Evolutionary conservation across 2,329 filamentous ascomycete genomes (phyloP), one percentile per base, ranked within the genome.

Genomic region (Monosporascus sp.): DNA sequence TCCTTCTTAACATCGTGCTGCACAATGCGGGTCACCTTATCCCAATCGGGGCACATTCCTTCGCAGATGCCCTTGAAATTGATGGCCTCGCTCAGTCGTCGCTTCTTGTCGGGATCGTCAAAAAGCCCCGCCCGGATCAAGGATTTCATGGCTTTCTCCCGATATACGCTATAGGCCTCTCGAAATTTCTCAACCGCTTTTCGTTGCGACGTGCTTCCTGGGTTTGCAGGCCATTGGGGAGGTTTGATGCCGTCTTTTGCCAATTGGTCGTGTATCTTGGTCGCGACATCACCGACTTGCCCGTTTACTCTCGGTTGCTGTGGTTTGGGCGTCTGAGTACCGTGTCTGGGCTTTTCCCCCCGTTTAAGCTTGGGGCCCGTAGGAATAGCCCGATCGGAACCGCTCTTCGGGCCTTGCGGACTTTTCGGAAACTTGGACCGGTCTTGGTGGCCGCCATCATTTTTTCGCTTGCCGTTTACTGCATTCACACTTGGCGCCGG

Each of bases 41-140:
- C 84, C 65, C 80, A 86, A 57, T 85, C 81, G 5, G 84, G 84
- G 55, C 84, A 88, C 84, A 86, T 87, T 25, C 85, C 81, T 60
- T 86, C 81, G 60, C 83, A 86, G 46, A 84, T 85, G 15, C 84
- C 84, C 63, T 83, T 83, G 63, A 88, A 88, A 42, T 81, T 77
- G 47, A 87, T 81, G 6, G 84, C 84, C 62, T 87, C 79, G 53
- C 81, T 76, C 7, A 88, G 73, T 18, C 75, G 78, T 62, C 84
- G 83, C 51, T 79, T 79, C 60, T 83, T 80, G 34, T 84, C 79
- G 3, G 84, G 84, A 57, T 87, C 82, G 65, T 87, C 84, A 52
- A 87, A 82, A 7, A 85, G 70, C 11, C 79, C 80, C 15, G 77
- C 81, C 55, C 76, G 79, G 52, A 84, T 82, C 42, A 87, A 68